phyloP scores from a whole-genome alignment of 805 yeast genomes.

The Metschnikowia aberdeeniae region DNA sequence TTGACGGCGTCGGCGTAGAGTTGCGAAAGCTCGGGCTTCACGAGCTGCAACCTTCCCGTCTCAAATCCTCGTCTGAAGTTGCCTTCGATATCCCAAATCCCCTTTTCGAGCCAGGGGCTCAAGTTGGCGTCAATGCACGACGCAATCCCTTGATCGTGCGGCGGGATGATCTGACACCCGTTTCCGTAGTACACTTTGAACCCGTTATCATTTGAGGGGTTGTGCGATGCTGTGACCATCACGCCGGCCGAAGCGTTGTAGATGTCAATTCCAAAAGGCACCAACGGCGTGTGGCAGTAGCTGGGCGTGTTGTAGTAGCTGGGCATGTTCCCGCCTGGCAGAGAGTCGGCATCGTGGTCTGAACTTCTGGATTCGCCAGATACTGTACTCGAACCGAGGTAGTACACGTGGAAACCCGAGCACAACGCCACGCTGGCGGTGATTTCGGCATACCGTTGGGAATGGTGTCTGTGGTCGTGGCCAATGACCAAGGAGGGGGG shows the following conservation, averaged over 20 bases:
- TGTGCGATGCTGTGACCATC: conserved; percentile 90
- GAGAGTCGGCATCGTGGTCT: conserved; percentile 3
- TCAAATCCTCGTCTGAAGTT: conserved; percentile 28
- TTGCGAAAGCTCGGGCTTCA: conserved; percentile 39
- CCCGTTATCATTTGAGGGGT: conserved; percentile 84
- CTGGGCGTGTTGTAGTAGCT: conserved; percentile 24
- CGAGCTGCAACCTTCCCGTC: conserved; percentile 31
- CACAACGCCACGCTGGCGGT: conserved; percentile 70
- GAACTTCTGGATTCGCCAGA: conserved; percentile 23
- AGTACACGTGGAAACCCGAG: conserved; percentile 67
- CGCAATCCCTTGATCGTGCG: conserved; percentile 78
- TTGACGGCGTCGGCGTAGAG: conserved; percentile 34
- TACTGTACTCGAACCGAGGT: conserved; percentile 43
- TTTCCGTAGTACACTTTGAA: conserved; percentile 91
- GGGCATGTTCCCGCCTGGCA: neutral
- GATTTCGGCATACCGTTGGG: conserved; percentile 72
- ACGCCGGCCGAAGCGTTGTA: conserved; percentile 72
- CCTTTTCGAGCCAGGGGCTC: conserved; percentile 46
- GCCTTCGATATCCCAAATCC: conserved; percentile 45
- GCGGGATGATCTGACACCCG: conserved; percentile 95
- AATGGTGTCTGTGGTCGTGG: conserved; percentile 85
- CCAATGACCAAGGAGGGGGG: conserved; percentile 66
- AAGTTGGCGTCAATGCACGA: conserved; percentile 55
- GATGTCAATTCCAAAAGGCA: conserved; percentile 77
- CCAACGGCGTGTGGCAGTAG: conserved; percentile 80